These are phyloP conservation scores for Alternaria panax DNA, from an alignment of 2,329 filamentous ascomycete species.

Conservation along the genomic window DNA sequence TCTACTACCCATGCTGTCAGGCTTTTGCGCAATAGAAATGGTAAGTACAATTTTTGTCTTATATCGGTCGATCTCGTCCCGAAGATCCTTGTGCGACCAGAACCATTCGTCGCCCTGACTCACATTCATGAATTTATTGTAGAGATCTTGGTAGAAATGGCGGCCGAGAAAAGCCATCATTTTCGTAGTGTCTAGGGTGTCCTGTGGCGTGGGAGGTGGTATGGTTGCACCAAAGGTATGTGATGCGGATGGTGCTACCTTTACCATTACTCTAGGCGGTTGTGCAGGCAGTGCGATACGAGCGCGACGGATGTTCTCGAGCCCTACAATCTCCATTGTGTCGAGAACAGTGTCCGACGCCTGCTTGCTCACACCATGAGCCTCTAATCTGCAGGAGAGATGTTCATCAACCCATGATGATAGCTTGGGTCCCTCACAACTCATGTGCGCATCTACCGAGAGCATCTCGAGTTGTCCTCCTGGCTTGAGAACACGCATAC, in stretches of 20 bases:
- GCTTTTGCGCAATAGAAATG: slow-evolving; percentile 35
- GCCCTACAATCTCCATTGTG: slow-evolving; percentile 39
- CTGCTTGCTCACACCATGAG: slow-evolving; percentile 30
- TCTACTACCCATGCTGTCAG: slow-evolving; percentile 7
- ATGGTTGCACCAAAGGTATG: slow-evolving; percentile 14
- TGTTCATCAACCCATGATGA: slow-evolving; percentile 36
- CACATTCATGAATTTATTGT: slow-evolving; percentile 27
- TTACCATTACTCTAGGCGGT: slow-evolving; percentile 17
- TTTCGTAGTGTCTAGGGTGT: slow-evolving; percentile 27
- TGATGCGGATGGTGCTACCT: slow-evolving; percentile 11
- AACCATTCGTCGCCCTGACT: slow-evolving; percentile 38
- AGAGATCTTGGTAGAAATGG: slow-evolving; percentile 37
- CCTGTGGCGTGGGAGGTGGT: slow-evolving; percentile 26
- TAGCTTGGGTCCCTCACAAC: slow-evolving; percentile 30
- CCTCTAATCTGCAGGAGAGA: slow-evolving; percentile 30
- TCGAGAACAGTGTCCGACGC: slow-evolving; percentile 38
- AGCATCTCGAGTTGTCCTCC: slow-evolving; percentile 39
- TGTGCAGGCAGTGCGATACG: slow-evolving; percentile 35
- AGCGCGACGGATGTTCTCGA: slow-evolving; percentile 38
- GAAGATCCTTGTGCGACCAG: slow-evolving; percentile 31
- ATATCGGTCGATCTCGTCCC: slow-evolving; percentile 33
- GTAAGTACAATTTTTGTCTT: slow-evolving; percentile 39
- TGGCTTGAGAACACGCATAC: slow-evolving; percentile 38
- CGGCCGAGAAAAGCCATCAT: slow-evolving; percentile 40
- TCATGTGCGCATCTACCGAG: slow-evolving; percentile 36